Percentiles rank a stretch among this genome's conserved stretches.
Conservation (phyloP, 176 grass and related monocot genomes). For the Puya raimondii region DNA sequence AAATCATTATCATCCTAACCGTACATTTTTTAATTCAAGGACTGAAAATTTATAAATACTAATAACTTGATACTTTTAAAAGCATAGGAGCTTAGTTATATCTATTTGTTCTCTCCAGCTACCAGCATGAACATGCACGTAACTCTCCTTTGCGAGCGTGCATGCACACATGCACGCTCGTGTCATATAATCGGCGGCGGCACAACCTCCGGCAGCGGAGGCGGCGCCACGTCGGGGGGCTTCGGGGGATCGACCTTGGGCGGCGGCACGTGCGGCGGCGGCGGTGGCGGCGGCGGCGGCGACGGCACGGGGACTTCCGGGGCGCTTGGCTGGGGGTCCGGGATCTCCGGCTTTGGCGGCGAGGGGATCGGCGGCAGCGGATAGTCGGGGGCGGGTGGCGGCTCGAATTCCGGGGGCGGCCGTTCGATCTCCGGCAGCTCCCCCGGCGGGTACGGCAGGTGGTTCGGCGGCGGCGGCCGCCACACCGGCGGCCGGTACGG, state of each 20-base stretch:
- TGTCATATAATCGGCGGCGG: background rate
- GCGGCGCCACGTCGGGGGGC: slow-evolving; percentile 13
- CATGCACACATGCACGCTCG: background rate
- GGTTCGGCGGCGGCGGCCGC: background rate
- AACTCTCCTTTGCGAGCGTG: background rate
- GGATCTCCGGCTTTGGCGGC: slow-evolving; percentile 46
- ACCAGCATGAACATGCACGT: too few relatives aligned
- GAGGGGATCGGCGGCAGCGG: slow-evolving; percentile 49
- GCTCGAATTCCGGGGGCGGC: slow-evolving; percentile 31
- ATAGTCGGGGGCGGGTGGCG: slow-evolving; percentile 37
- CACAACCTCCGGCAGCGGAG: slow-evolving; percentile 18
- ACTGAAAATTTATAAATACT: too few relatives aligned
- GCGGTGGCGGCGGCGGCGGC: slow-evolving; percentile 8
- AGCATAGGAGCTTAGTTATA: too few relatives aligned
- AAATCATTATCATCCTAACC: too few relatives aligned
- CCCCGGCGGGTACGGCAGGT: background rate
- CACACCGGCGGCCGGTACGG: background rate
- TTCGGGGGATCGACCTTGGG: slow-evolving; percentile 8
- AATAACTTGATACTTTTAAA: too few relatives aligned
- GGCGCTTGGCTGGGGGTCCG: slow-evolving; percentile 19
- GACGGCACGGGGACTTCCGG: slow-evolving; percentile 31
- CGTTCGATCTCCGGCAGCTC: slow-evolving; percentile 38
- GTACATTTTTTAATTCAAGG: too few relatives aligned
- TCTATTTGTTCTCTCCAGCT: too few relatives aligned
- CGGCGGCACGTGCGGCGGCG: too few relatives aligned